Base-by-base conservation (phyloP, 2,329 filamentous ascomycete genomes). In the Cordyceps pruinosa region DNA sequence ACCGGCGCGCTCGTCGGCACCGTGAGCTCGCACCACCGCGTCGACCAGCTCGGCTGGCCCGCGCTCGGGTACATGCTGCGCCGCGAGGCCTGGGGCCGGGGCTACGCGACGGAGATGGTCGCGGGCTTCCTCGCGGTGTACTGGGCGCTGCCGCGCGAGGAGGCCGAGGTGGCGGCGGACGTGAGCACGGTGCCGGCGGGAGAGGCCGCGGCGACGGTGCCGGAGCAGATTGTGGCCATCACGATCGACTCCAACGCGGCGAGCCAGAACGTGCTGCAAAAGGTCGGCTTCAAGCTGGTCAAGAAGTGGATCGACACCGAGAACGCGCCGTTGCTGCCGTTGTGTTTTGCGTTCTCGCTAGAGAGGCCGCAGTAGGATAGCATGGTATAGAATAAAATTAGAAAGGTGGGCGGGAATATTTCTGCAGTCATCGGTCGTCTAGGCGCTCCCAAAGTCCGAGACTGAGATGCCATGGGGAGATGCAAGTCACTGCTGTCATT, bases 61-160 rank as follows among this genome's bases (percentile, higher is more conserved):
- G 80, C 79, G 63, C 56, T 84, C 26, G 83, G 83, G 23, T 86
- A 86, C 66, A 75, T 83, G 71, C 67, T 86, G 52, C 69, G 73
- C 48, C 73, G 70, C 57, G 76, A 79, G 61, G 64, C 69, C 55
- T 86, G 83, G 83, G 78, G 80, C 7, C 73, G 72, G 39, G 83
- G 82, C 5, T 77, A 81, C 61, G 81, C 76, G 34, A 83, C 78
- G 1, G 83, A 86, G 68, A 79, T 83, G 45, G 59, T 85, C 37
- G 67, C 60, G 52, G 80, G 67, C 1, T 78, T 78, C 53, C 59
- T 80, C 13, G 59, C 64, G 12, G 65, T 70, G 12, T 85, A 77
- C 74, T 78, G 75, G 71, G 65, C 65, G 53, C 71, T 85, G 61
- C 77, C 77, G 35, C 70, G 80, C 60, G 71, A 67, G 48, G 73